Conservation (phyloP, 257 asterid species). For the Capsicum chinense region DNA sequence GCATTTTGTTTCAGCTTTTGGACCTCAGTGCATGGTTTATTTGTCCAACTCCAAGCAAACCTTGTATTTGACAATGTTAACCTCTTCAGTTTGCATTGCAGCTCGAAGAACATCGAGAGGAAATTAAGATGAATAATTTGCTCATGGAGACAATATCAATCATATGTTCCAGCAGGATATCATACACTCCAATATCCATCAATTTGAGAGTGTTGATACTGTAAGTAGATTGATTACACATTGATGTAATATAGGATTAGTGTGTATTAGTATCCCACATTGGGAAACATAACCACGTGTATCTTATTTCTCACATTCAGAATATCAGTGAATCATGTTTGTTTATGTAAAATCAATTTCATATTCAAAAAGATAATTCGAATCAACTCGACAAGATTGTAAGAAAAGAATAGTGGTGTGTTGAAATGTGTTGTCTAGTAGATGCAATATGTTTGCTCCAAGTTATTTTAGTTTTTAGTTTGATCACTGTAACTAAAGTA, state of each 20-base stretch:
- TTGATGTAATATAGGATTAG: background rate
- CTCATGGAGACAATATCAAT: background rate
- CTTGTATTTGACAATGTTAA: background rate
- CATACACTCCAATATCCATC: background rate
- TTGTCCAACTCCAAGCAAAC: background rate
- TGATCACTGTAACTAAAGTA: slow-evolving; percentile 2
- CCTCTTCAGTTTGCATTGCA: background rate
- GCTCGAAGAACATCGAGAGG: background rate
- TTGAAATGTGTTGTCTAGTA: background rate
- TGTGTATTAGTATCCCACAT: background rate
- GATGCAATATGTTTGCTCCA: background rate
- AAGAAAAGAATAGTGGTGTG: too few relatives aligned
- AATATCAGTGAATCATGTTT: slow-evolving; percentile 1
- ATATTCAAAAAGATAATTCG: too few relatives aligned
- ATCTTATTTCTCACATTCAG: background rate
- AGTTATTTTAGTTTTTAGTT: background rate
- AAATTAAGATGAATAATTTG: background rate
- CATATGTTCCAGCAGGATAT: background rate
- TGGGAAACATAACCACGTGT: background rate
- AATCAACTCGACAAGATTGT: too few relatives aligned
- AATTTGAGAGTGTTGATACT: background rate
- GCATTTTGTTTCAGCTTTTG: background rate
- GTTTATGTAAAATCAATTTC: background rate
- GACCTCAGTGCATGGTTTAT: background rate
- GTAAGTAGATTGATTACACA: background rate